A percentile compares a stretch with the other conserved stretches of the same genome.
Evolutionary conservation across 2,329 filamentous ascomycete genomes (phyloP).

Genomic region (Ophiocordyceps robertsii): DNA sequence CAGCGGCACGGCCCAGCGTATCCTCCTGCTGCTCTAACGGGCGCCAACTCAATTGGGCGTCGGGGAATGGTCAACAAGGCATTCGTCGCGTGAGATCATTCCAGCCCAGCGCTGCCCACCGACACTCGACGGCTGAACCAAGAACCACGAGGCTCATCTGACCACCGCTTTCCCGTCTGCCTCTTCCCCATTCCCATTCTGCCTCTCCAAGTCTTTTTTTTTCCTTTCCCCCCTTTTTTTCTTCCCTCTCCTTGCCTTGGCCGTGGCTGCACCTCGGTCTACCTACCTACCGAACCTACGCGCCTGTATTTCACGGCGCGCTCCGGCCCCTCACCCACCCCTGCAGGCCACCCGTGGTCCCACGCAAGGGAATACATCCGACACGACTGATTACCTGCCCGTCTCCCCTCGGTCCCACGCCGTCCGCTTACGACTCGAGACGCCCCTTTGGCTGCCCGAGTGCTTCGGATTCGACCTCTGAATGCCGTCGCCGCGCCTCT

Average conservation of each 20-base stretch:
- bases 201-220: too few species aligned
- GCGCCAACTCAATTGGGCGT: conserved; percentile 1
- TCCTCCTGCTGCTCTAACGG: background rate
- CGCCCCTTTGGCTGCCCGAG: background rate
- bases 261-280: too few species aligned
- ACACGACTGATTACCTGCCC: background rate
- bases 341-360: too few species aligned
- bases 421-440: background rate
- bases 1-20: background rate
- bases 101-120: background rate
- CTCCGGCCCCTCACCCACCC: too few species aligned
- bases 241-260: too few species aligned
- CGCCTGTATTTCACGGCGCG: too few species aligned
- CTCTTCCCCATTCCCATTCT: background rate
- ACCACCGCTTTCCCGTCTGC: background rate
- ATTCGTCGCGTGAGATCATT: conserved; percentile 3
- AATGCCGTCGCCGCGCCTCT: background rate
- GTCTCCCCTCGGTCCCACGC: background rate
- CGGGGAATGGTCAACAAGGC: conserved; percentile 4
- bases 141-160: background rate
- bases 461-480: background rate
- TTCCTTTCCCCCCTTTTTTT: too few species aligned
- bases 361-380: background rate
- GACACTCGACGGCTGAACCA: background rate
- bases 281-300: too few species aligned